phyloP scores from a whole-genome alignment of 306 rosid genomes.

The Chamaecrista fasciculata region DNA sequence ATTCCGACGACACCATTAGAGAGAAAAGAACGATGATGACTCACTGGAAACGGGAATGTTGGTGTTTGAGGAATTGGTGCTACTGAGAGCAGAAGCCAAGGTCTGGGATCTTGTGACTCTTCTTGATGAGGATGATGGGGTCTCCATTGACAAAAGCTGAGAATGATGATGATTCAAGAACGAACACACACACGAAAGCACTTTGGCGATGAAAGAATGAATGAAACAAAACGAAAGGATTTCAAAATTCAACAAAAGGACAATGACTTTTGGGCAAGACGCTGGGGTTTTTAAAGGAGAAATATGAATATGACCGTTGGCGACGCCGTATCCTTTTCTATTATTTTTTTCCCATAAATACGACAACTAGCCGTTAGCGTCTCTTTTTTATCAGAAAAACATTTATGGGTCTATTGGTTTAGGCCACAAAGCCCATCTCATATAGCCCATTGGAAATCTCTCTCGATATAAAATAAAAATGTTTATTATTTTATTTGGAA shows the following conservation, averaged over 20 bases:
- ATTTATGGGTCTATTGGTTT: not conserved
- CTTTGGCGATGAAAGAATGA: not conserved
- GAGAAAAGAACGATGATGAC: conserved; percentile 7
- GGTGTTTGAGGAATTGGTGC: not conserved
- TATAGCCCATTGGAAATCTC: not conserved
- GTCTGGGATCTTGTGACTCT: conserved; percentile 75
- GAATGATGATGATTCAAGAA: not conserved
- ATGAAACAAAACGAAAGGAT: not conserved
- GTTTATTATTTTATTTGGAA: too few relatives aligned
- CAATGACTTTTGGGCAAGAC: not conserved
- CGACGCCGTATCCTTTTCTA: not conserved
- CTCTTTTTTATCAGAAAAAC: conserved; percentile 16
- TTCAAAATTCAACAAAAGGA: not conserved
- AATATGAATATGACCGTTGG: conserved; percentile 77
- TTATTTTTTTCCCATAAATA: not conserved
- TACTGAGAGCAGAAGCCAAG: conserved; percentile 12
- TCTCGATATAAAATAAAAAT: too few relatives aligned
- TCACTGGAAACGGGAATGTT: conserved; percentile 62
- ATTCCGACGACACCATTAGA: too few relatives aligned
- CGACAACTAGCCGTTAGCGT: conserved; percentile 73
- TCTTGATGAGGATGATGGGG: conserved; percentile 79
- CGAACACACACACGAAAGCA: not conserved
- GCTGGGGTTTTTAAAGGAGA: conserved; percentile 38
- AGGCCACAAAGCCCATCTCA: conserved; percentile 17
- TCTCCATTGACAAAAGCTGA: conserved; percentile 60